These are phyloP conservation scores for Helminthosporium solani DNA, from an alignment of 2,329 filamentous ascomycete genomes.

Conservation along the genomic window DNA sequence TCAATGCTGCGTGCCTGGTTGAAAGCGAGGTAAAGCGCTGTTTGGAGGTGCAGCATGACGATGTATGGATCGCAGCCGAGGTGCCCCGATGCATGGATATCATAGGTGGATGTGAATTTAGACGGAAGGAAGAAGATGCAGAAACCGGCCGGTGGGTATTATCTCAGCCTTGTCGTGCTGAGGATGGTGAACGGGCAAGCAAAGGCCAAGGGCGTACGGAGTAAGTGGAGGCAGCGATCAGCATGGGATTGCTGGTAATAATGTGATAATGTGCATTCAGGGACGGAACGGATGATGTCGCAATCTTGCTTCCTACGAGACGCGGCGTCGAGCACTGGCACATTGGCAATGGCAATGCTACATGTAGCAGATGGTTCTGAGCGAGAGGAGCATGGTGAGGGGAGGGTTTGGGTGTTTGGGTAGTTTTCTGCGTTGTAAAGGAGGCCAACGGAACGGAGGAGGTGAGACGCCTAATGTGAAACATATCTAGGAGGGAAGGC, in stretches of 20 bases:
- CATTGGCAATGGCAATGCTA: too few species aligned
- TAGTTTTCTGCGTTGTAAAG: neutral
- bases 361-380: too few species aligned
- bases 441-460: neutral
- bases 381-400: too few species aligned
- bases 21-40: too few species aligned
- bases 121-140: neutral
- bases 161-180: too few species aligned
- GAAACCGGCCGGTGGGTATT: neutral
- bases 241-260: neutral
- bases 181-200: too few species aligned
- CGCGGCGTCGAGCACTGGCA: too few species aligned
- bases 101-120: neutral
- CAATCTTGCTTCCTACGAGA: neutral
- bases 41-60: constrained; percentile 2
- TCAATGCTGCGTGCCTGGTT: too few species aligned
- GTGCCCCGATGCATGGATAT: too few species aligned
- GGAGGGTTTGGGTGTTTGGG: too few species aligned
- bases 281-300: neutral
- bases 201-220: neutral
- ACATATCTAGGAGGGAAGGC: neutral
- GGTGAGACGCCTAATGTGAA: neutral
- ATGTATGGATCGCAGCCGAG: too few species aligned
- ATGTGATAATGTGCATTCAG: neutral
- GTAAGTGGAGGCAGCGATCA: neutral